A percentile compares a stretch with the other conserved stretches of the same genome.
phyloP scores from a whole-genome alignment of 2,329 filamentous ascomycete genomes.

The Penicillium sp. region DNA sequence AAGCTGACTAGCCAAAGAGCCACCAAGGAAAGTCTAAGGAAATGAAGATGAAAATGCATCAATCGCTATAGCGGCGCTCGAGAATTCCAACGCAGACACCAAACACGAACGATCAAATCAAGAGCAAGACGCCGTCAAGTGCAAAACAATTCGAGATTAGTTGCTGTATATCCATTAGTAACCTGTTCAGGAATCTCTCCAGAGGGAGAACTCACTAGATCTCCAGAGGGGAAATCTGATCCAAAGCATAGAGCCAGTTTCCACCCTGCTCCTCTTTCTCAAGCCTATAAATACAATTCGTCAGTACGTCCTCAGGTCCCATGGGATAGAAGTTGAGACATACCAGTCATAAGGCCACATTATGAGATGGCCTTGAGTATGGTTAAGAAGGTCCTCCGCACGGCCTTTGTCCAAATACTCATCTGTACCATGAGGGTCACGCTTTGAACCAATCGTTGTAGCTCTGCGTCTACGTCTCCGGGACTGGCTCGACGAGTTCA shows the following conservation, averaged over 20 bases:
- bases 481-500: slow-evolving; percentile 36
- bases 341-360: slow-evolving; percentile 92
- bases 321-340: slow-evolving; percentile 16
- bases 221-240: slow-evolving; percentile 91
- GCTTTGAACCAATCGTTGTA: slow-evolving; percentile 47
- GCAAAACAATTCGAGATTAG: slow-evolving; percentile 23
- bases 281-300: slow-evolving; percentile 52
- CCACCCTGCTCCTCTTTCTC: slow-evolving; percentile 85
- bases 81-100: slow-evolving; percentile 1
- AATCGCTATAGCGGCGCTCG: slow-evolving; percentile 13
- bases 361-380: slow-evolving; percentile 86
- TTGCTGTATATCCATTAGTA: slow-evolving; percentile 29
- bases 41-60: slow-evolving; percentile 13
- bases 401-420: slow-evolving; percentile 73
- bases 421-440: slow-evolving; percentile 58
- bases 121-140: slow-evolving; percentile 12
- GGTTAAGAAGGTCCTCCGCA: slow-evolving; percentile 74
- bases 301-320: slow-evolving; percentile 6
- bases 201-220: slow-evolving; percentile 63
- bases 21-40: not conserved
- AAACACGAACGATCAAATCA: not conserved
- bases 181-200: not conserved
- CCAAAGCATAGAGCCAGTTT: slow-evolving; percentile 96
- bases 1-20: not conserved
- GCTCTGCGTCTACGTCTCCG: slow-evolving; percentile 43